These are phyloP conservation scores for Podila minutissima DNA, from an alignment of 192 early-diverging fungal genomes.

Conservation along the genomic window DNA sequence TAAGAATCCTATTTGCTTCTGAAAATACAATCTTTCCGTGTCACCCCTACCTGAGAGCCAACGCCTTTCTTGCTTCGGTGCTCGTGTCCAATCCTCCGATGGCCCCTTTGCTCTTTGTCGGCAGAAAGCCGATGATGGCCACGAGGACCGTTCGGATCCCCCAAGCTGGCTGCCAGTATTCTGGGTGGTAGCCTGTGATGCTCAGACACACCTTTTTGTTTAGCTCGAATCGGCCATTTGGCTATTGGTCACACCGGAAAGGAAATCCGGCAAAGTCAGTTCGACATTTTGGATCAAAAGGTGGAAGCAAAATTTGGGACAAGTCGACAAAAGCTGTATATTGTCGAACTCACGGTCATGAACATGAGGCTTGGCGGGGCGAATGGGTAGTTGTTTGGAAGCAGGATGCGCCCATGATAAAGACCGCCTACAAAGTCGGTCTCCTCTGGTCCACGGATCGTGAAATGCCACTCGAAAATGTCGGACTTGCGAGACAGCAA, in stretches of 20 bases:
- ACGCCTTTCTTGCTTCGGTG: conserved; percentile 66
- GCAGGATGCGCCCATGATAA: conserved; percentile 90
- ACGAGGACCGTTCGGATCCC: conserved; percentile 93
- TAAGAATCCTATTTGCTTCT: too few species aligned
- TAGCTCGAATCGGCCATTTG: conserved; percentile 91
- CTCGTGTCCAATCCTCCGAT: conserved; percentile 82
- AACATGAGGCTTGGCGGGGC: conserved; percentile 87
- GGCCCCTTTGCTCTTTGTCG: conserved; percentile 83
- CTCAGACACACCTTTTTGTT: conserved; percentile 95
- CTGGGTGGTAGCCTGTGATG: conserved; percentile 93
- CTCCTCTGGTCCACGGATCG: conserved; percentile 87
- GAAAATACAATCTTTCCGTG: too few species aligned
- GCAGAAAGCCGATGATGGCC: conserved; percentile 91
- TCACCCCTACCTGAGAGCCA: conserved; percentile 64
- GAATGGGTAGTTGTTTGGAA: conserved; percentile 96
- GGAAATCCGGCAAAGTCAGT: too few species aligned
- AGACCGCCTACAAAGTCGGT: conserved; percentile 88
- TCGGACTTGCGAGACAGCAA: conserved; percentile 74
- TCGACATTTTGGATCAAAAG: too few species aligned
- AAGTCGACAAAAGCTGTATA: too few species aligned
- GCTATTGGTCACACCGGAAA: conserved; percentile 32
- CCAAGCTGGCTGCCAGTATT: conserved; percentile 98
- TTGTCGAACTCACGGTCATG: conserved; percentile 62
- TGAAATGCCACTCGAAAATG: conserved; percentile 98
- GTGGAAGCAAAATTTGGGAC: too few species aligned